Conservation (phyloP, 2,329 filamentous ascomycete species). For the Fusarium palustre region DNA sequence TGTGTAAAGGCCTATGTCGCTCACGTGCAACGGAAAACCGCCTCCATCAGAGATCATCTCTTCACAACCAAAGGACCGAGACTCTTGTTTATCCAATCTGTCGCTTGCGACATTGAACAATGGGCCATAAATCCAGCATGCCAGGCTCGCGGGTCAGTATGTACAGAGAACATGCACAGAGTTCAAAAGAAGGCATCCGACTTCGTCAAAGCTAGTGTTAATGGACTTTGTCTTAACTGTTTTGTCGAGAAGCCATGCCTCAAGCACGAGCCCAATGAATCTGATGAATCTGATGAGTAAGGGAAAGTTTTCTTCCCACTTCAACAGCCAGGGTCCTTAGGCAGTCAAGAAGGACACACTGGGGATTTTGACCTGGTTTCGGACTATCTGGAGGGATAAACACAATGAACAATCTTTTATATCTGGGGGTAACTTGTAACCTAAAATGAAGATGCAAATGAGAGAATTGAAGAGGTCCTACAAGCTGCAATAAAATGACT, state of each 20-base stretch:
- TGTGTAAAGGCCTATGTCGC: neutral
- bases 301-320: neutral
- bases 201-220: too few relatives aligned
- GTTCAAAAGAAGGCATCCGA: neutral
- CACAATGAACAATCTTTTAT: neutral
- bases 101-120: neutral
- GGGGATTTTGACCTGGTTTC: neutral
- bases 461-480: neutral
- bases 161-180: accelerated
- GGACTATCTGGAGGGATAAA: too few relatives aligned
- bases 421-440: neutral
- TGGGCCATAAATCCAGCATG: neutral
- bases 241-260: neutral
- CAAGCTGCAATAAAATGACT: neutral
- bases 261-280: neutral
- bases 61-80: too few relatives aligned
- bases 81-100: neutral
- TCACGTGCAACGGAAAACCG: too few relatives aligned
- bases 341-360: neutral
- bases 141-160: accelerated
- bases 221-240: slow-evolving; percentile 10
- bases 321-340: neutral
- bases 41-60: too few relatives aligned
- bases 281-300: neutral
- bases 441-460: neutral